Evolutionary conservation across 2,329 filamentous ascomycete genomes (phyloP).

Genomic region (Knufia fluminis): DNA sequence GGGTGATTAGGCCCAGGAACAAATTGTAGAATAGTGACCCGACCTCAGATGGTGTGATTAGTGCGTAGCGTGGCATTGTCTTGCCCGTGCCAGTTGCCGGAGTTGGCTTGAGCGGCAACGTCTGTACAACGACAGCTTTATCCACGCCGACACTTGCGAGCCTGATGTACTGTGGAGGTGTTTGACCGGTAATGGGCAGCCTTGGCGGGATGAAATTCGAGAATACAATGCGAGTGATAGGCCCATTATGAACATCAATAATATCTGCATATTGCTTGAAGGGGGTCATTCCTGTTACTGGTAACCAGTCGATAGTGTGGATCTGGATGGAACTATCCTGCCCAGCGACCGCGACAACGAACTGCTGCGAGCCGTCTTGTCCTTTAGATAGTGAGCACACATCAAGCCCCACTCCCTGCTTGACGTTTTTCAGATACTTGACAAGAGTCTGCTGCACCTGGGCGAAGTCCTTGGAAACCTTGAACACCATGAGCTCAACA

Average conservation of each 20-base stretch:
- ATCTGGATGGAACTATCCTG: constrained; percentile 71
- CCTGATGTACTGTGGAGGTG: constrained; percentile 54
- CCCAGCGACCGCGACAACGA: constrained; percentile 69
- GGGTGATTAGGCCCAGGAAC: constrained; percentile 51
- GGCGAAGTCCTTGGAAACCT: constrained; percentile 21
- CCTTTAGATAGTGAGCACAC: constrained; percentile 58
- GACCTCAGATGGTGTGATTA: constrained; percentile 49
- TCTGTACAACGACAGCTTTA: constrained; percentile 71
- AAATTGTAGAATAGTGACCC: constrained; percentile 47
- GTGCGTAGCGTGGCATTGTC: constrained; percentile 56
- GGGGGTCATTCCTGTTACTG: constrained; percentile 34
- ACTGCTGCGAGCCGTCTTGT: constrained; percentile 59
- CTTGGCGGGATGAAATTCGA: constrained; percentile 44
- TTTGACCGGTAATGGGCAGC: constrained; percentile 39
- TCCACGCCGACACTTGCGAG: constrained; percentile 74
- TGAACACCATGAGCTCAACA: constrained; percentile 45
- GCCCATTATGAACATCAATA: constrained; percentile 46
- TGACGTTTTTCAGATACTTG: constrained; percentile 56
- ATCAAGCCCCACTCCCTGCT: constrained; percentile 68
- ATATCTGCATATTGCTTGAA: constrained; percentile 45
- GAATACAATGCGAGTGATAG: constrained; percentile 49
- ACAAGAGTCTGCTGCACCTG: constrained; percentile 35
- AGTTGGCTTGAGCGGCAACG: constrained; percentile 54
- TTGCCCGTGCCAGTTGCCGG: constrained; percentile 38
- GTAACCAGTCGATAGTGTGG: constrained; percentile 63